Percentiles rank a stretch among this genome's conserved stretches.
Conservation (phyloP, 225 moss, liverwort and hornwort species). For the Physcomitrium patens region DNA sequence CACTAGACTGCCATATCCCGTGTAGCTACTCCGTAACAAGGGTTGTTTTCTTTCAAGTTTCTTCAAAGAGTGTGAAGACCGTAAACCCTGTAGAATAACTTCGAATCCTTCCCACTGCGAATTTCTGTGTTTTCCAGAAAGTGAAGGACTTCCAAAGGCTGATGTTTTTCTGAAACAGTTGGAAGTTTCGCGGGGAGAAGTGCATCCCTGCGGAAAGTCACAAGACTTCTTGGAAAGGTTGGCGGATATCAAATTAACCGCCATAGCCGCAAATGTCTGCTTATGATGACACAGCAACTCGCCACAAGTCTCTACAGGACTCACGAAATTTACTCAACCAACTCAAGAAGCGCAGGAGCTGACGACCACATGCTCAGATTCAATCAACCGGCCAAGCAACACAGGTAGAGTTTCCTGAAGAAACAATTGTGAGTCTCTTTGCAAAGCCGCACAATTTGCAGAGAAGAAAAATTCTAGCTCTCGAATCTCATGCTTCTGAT, state of each 20-base stretch:
- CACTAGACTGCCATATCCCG: background rate
- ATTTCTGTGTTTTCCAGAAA: slow-evolving; percentile 17
- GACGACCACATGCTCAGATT: slow-evolving; percentile 20
- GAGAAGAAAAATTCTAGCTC: no score
- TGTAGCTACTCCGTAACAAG: slow-evolving; percentile 9
- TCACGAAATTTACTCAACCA: background rate
- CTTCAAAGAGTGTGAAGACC: slow-evolving; percentile 38
- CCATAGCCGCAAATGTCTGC: slow-evolving; percentile 33
- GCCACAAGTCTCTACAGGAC: slow-evolving; percentile 2
- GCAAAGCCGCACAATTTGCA: no score
- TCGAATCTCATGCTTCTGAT: no score
- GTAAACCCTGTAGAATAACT: slow-evolving; percentile 28
- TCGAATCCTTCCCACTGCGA: slow-evolving; percentile 15
- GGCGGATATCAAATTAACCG: slow-evolving; percentile 34
- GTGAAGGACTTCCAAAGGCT: slow-evolving; percentile 25
- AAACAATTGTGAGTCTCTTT: no score
- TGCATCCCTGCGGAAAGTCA: slow-evolving; percentile 37
- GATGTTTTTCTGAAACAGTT: slow-evolving; percentile 17
- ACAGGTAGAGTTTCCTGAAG: background rate
- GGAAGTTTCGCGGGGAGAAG: slow-evolving; percentile 28
- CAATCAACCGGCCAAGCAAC: slow-evolving; percentile 1
- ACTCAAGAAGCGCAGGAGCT: background rate
- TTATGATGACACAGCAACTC: slow-evolving; percentile 11
- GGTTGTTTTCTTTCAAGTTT: slow-evolving; percentile 25
- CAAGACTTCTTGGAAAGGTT: slow-evolving; percentile 45